These are phyloP conservation scores for Dioscorea zingiberensis DNA, from an alignment of 106 monocot genomes.

Conservation along the genomic window DNA sequence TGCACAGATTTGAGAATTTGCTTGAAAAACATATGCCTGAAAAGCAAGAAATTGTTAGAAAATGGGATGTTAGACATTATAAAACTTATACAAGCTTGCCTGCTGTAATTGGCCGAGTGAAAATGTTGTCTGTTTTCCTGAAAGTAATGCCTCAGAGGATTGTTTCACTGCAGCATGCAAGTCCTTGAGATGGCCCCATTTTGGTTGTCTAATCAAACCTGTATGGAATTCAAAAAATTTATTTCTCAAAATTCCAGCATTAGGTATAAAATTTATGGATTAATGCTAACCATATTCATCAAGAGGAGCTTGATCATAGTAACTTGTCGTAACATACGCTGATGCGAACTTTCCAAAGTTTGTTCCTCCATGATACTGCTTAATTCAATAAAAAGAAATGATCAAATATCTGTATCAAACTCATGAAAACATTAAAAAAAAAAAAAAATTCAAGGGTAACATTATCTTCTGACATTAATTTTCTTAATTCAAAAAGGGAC, in stretches of 20 bases:
- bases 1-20: conserved; percentile 40
- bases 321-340: conserved; percentile 62
- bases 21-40: conserved; percentile 74
- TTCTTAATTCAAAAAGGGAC: too few species aligned
- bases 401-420: too few species aligned
- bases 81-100: conserved; percentile 26
- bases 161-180: conserved; percentile 61
- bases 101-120: conserved; percentile 51
- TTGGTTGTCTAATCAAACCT: conserved; percentile 18
- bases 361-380: conserved; percentile 96
- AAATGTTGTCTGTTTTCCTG: conserved; percentile 35
- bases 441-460: too few species aligned
- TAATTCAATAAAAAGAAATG: background rate
- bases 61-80: too few species aligned
- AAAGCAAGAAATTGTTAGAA: too few species aligned
- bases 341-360: conserved; percentile 77
- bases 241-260: too few species aligned
- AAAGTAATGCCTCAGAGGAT: conserved; percentile 45
- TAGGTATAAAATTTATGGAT: too few species aligned
- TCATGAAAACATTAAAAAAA: too few species aligned
- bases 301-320: conserved; percentile 86
- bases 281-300: conserved; percentile 85
- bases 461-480: too few species aligned
- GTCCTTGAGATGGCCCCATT: conserved; percentile 85
- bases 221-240: too few species aligned